Conservation (phyloP, 305 asterid species). For the Coffea humblotiana region DNA sequence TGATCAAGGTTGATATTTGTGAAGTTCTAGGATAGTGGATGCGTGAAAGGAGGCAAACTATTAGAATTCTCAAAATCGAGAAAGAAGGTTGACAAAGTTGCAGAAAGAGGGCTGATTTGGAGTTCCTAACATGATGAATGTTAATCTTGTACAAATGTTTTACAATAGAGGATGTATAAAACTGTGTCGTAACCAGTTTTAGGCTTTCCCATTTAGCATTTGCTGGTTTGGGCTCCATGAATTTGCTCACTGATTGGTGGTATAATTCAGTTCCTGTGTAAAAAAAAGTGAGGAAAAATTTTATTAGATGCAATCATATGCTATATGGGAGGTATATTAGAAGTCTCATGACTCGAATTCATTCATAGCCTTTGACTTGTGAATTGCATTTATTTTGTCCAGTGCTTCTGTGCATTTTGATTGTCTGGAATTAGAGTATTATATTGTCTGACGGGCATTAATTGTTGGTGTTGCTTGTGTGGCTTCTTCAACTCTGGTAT, state of each 20-base stretch:
- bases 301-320: not conserved
- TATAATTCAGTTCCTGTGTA: too few species aligned
- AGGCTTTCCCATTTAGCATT: not conserved
- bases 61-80: too few species aligned
- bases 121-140: too few species aligned
- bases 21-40: not conserved
- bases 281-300: too few species aligned
- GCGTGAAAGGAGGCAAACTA: too few species aligned
- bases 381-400: not conserved
- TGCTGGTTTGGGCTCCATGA: not conserved
- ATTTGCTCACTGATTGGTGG: not conserved
- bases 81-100: too few species aligned
- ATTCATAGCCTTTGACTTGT: not conserved
- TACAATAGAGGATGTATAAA: too few species aligned
- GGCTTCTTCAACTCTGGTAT: not conserved
- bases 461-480: not conserved
- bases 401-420: not conserved
- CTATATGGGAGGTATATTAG: not conserved
- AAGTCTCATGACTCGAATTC: too few species aligned
- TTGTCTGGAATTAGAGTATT: not conserved
- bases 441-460: not conserved
- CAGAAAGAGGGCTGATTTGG: too few species aligned
- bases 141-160: too few species aligned
- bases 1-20: not conserved
- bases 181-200: not conserved